Percentiles rank a stretch among this genome's conserved stretches.
Conservation (phyloP, 2,329 filamentous ascomycete species). For the Hypoxylon sp. region DNA sequence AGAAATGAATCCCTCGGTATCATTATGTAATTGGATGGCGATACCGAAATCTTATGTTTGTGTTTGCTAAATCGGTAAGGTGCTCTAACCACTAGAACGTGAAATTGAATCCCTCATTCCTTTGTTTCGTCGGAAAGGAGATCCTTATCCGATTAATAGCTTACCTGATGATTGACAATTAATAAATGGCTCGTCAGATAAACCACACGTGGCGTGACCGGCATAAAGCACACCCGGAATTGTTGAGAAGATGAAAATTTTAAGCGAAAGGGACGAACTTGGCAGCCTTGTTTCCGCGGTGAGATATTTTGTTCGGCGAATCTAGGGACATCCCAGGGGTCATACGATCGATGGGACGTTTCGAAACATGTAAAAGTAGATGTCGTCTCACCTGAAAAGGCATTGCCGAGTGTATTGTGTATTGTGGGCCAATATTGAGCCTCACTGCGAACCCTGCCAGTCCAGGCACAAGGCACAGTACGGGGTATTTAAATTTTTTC, state of each 20-base stretch:
- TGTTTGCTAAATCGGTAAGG: background rate
- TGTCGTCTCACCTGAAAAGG: conserved; percentile 27
- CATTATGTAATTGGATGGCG: conserved; percentile 13
- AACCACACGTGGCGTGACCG: conserved; percentile 47
- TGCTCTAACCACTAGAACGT: conserved; percentile 12
- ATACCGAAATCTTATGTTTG: conserved; percentile 2
- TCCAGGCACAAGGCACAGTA: conserved; percentile 17
- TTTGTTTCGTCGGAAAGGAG: conserved; percentile 10
- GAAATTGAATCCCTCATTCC: conserved; percentile 12
- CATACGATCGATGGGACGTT: conserved; percentile 43
- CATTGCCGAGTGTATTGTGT: conserved; percentile 4
- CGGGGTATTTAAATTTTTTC: conserved; percentile 28
- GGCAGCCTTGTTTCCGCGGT: conserved; percentile 22
- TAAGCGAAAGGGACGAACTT: conserved; percentile 27
- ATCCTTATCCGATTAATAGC: conserved; percentile 44
- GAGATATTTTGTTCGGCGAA: conserved; percentile 36
- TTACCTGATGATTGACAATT: conserved; percentile 6
- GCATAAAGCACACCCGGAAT: conserved; percentile 33
- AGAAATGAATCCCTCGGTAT: conserved; percentile 8
- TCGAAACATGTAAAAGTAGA: conserved; percentile 32
- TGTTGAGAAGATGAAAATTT: conserved; percentile 35
- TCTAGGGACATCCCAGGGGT: conserved; percentile 18
- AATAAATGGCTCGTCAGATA: conserved; percentile 35
- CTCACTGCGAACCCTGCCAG: conserved; percentile 13
- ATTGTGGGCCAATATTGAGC: conserved; percentile 25